These are phyloP conservation scores for Ceratonia siliqua DNA, from an alignment of 306 rosid species.

Conservation along the genomic window DNA sequence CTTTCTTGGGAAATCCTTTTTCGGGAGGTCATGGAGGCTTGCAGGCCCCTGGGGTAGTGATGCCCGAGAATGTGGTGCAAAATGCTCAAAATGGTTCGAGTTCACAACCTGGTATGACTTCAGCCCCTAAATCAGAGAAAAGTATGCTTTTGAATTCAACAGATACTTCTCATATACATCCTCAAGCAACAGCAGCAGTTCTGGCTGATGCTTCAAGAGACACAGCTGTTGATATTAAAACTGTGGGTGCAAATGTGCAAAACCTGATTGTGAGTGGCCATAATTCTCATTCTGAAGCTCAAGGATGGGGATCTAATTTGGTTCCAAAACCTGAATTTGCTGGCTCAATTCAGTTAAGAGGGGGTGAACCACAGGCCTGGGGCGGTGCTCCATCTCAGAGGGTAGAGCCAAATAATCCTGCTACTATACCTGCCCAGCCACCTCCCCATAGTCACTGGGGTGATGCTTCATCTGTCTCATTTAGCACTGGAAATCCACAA, in stretches of 20 bases:
- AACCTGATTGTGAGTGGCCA: slow-evolving; percentile 50
- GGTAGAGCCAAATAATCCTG: slow-evolving; percentile 55
- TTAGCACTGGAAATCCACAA: slow-evolving; percentile 54
- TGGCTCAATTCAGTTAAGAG: slow-evolving; percentile 37
- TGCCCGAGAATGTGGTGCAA: slow-evolving; percentile 41
- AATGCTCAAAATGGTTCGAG: slow-evolving; percentile 44
- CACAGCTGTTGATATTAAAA: slow-evolving; percentile 53
- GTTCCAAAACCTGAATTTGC: slow-evolving; percentile 50
- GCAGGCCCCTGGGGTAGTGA: slow-evolving; percentile 42
- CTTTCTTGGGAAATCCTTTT: slow-evolving; percentile 45
- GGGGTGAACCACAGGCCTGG: slow-evolving; percentile 54
- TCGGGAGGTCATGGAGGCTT: slow-evolving; percentile 42
- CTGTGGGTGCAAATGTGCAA: slow-evolving; percentile 63
- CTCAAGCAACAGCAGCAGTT: slow-evolving; percentile 45
- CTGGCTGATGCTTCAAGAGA: slow-evolving; percentile 39
- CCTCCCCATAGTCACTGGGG: slow-evolving; percentile 64
- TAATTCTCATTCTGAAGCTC: slow-evolving; percentile 49
- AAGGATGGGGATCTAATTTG: slow-evolving; percentile 62
- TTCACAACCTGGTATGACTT: slow-evolving; percentile 41
- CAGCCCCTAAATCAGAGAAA: slow-evolving; percentile 39
- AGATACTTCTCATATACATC: slow-evolving; percentile 47
- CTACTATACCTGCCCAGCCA: slow-evolving; percentile 57
- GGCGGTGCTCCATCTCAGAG: slow-evolving; percentile 51
- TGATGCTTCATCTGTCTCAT: slow-evolving; percentile 51
- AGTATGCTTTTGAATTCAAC: slow-evolving; percentile 33